Evolutionary conservation across 1,284 basidiomycete genomes (phyloP).

Genomic region (Cryptococcus jaspeensis): DNA sequence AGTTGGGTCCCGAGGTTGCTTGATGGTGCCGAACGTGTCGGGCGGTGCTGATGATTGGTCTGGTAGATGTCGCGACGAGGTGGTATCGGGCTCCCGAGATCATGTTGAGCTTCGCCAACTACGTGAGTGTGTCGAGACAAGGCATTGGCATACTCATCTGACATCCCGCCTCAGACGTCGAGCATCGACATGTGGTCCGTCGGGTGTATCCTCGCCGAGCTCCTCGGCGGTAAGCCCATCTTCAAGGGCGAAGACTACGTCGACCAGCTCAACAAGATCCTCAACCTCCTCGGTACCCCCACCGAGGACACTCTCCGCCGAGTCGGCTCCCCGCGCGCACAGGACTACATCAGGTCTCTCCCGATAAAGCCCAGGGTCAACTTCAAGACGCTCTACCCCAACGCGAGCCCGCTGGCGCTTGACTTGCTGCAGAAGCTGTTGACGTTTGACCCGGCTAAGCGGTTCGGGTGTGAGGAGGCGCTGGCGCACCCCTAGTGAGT

Average conservation of each 20-base stretch:
- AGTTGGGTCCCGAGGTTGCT: conserved; percentile 11
- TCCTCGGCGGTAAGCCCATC: conserved; percentile 94
- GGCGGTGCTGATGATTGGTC: background rate
- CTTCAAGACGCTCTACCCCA: conserved; percentile 86
- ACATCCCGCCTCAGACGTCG: conserved; percentile 48
- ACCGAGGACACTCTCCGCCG: conserved; percentile 93
- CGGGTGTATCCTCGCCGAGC: conserved; percentile 95
- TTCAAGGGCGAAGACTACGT: conserved; percentile 99
- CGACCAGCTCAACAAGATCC: conserved; percentile 97
- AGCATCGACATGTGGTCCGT: conserved; percentile 94
- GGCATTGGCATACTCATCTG: background rate
- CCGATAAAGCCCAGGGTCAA: conserved; percentile 94
- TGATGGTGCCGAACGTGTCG: background rate
- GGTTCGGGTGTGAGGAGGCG: conserved; percentile 94
- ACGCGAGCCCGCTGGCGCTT: conserved; percentile 89
- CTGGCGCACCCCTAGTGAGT: conserved; percentile 81
- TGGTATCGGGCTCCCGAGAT: conserved; percentile 98
- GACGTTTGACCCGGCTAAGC: conserved; percentile 92
- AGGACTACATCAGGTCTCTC: conserved; percentile 86
- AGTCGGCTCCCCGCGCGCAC: conserved; percentile 84
- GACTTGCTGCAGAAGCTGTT: conserved; percentile 89
- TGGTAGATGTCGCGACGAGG: conserved; percentile 74
- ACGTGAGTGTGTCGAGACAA: conserved; percentile 63
- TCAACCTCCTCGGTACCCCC: conserved; percentile 96
- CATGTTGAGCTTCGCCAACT: conserved; percentile 96